Percentiles rank a stretch among this genome's conserved stretches.
Evolutionary conservation across 495 filamentous ascomycete species (phyloP).

Genomic region (Entonaema liquescens): DNA sequence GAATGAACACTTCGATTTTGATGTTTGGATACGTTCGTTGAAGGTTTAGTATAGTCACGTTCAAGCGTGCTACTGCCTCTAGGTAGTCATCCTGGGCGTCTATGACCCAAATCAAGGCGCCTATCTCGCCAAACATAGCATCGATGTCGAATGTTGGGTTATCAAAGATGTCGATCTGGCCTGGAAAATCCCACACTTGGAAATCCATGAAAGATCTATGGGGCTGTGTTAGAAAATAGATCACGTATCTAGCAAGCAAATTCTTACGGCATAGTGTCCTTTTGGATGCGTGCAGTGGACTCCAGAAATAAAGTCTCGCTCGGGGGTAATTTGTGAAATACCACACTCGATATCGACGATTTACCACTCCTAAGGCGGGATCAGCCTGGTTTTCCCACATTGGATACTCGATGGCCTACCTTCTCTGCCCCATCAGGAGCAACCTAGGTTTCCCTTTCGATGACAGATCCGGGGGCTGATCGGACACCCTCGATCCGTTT

Average conservation of each 20-base stretch:
- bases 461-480: slow-evolving; percentile 50
- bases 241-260: not conserved
- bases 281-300: slow-evolving; percentile 90
- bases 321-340: slow-evolving; percentile 96
- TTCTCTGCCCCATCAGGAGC: slow-evolving; percentile 92
- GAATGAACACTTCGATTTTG: slow-evolving; percentile 97
- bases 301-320: slow-evolving; percentile 95
- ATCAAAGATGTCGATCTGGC: slow-evolving; percentile 89
- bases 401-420: slow-evolving; percentile 62
- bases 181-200: slow-evolving; percentile 96
- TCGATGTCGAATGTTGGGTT: slow-evolving; percentile 83
- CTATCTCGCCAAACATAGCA: slow-evolving; percentile 90
- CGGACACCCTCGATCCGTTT: slow-evolving; percentile 51
- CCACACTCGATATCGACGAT: slow-evolving; percentile 95
- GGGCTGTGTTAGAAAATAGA: not conserved
- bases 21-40: slow-evolving; percentile 88
- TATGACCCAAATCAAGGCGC: slow-evolving; percentile 97
- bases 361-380: slow-evolving; percentile 80
- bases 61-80: slow-evolving; percentile 85
- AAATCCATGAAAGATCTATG: slow-evolving; percentile 97
- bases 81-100: slow-evolving; percentile 98
- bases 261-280: slow-evolving; percentile 85
- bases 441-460: slow-evolving; percentile 79
- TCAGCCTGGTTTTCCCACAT: slow-evolving; percentile 26
- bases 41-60: slow-evolving; percentile 84